Percentiles rank a stretch among this genome's conserved stretches.
Conservation (phyloP, 1,284 basidiomycete species). For the Cryptococcus sp. region DNA sequence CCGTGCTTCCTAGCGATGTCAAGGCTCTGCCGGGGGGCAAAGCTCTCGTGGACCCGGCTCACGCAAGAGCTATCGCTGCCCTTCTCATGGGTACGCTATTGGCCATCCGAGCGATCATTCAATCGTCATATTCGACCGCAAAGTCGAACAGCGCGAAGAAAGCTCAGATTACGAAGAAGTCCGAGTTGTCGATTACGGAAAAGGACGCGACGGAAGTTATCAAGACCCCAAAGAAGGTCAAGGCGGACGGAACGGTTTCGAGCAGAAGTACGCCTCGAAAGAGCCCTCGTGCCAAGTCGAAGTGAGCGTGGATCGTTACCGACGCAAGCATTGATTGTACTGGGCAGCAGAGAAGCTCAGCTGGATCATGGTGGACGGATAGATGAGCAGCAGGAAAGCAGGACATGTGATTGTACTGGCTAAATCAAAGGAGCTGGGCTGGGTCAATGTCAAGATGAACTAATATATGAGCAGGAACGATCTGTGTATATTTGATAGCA, state of each 20-base stretch:
- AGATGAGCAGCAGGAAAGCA: too few relatives aligned
- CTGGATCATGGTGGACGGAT: not conserved
- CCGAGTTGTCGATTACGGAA: constrained; percentile 12
- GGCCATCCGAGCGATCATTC: constrained; percentile 30
- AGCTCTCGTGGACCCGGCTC: constrained; percentile 14
- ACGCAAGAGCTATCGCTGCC: constrained; percentile 35
- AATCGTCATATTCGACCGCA: constrained; percentile 9
- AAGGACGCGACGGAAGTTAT: constrained; percentile 18
- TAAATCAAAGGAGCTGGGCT: too few relatives aligned
- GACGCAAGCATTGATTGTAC: too few relatives aligned
- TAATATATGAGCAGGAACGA: not conserved
- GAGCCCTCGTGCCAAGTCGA: constrained; percentile 17
- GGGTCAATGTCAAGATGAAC: too few relatives aligned
- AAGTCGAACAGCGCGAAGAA: constrained; percentile 10
- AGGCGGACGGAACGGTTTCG: constrained; percentile 6
- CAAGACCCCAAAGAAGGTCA: constrained; percentile 20
- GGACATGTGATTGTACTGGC: too few relatives aligned
- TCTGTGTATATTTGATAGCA: too few relatives aligned
- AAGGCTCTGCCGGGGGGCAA: constrained; percentile 1
- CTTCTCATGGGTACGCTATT: constrained; percentile 34
- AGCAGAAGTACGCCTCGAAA: constrained; percentile 17
- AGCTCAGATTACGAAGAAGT: constrained; percentile 17
- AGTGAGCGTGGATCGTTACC: constrained; percentile 4
- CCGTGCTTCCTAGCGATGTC: constrained; percentile 23
- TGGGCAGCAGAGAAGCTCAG: not conserved